Base-by-base conservation (phyloP, 768 basidiomycete species). In the Fomitopsis pulvina region DNA sequence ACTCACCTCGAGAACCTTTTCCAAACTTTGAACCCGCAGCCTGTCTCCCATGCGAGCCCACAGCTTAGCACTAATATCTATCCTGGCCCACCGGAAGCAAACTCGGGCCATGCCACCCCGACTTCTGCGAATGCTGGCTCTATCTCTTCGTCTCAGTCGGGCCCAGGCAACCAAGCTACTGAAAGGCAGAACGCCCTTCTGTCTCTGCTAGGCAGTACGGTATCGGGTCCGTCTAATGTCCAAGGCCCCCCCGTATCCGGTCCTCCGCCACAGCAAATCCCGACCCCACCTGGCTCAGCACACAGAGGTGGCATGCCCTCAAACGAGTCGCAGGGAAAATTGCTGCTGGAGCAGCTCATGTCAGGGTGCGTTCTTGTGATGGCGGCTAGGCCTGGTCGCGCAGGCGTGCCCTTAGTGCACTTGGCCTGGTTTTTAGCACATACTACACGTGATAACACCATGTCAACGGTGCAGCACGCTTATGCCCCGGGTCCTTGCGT, bases 341-440 rank as follows among this genome's bases (percentile, higher is more conserved):
- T 81, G 52, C 64, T 91, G 57, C 67, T 92, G 52, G 88, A 92
- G 56, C 85, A 89, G 62, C 71, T 92, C 52, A 87, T 92, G 81
- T 73, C 81, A 50, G 83, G 85, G 88, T 91, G 63, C 68, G 84
- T 73, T 14, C 52, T 48, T 25, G 42, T 50, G 14, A n/a, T 32
- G 3, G 50, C 51, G 41, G n/a, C 18, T 53, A 48, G 44, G 47
- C 41, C 50, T 47, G 34, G 46, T 39, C 4, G 52, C 41, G 11
- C 25, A 21, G 22, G 28, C 22, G 41, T 41, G 21, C 20, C 16
- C 10, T 41, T 11, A 21, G 41, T 42, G 21, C 41, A 20, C 20
- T 42, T 14, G 22, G 41, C 20, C 6, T 5, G 4, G 6, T 21
- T 42, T 5, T 20, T 21, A 22, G 26, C 26, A 24, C 26, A 22